These are phyloP conservation scores for Domatiomyces globalis DNA, from an alignment of 2,329 filamentous ascomycete genomes.

Conservation along the genomic window DNA sequence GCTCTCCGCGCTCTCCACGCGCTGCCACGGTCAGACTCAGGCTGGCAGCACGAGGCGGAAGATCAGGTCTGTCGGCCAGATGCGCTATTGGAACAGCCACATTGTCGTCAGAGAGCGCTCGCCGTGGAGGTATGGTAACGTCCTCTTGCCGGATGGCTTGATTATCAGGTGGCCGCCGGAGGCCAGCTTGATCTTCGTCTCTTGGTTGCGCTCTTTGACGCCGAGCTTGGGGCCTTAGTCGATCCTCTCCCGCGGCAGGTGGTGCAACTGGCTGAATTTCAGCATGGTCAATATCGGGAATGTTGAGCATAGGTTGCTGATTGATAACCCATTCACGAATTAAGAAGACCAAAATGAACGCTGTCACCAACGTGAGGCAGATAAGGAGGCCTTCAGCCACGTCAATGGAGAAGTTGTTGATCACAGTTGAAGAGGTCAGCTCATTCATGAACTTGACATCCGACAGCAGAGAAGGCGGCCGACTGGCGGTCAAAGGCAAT, in stretches of 20 bases:
- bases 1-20: neutral
- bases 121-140: neutral
- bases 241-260: constrained; percentile 5
- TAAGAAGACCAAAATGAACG: constrained; percentile 91
- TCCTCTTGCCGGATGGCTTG: neutral
- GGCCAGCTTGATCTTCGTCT: neutral
- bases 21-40: neutral
- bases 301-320: constrained; percentile 84
- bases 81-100: constrained; percentile 15
- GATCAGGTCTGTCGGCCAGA: constrained; percentile 5
- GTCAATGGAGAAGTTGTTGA: constrained; percentile 70
- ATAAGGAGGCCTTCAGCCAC: constrained; percentile 88
- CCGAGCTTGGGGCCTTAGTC: neutral
- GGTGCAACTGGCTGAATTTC: constrained; percentile 20
- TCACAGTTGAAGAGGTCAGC: constrained; percentile 50
- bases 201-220: neutral
- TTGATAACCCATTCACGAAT: constrained; percentile 97
- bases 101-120: constrained; percentile 24
- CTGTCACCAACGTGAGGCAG: constrained; percentile 77
- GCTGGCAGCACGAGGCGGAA: constrained; percentile 5
- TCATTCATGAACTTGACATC: constrained; percentile 41
- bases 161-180: neutral
- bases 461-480: constrained; percentile 41
- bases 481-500: constrained; percentile 9
- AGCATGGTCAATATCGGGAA: constrained; percentile 46